Conservation (phyloP, 805 yeast genomes). For the Pichia ethanolica region DNA sequence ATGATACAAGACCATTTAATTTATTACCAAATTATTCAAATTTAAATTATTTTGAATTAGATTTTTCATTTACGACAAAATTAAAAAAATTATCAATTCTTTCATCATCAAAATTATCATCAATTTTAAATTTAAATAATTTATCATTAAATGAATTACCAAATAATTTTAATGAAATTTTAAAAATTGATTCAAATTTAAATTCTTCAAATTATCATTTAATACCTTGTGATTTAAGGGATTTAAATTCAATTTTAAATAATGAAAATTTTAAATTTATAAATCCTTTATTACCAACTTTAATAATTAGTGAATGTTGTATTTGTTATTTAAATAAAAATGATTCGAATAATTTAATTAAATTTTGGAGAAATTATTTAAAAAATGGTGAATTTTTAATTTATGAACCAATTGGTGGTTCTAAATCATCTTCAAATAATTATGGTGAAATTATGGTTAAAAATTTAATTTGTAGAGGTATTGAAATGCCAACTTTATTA, state of each 20-base stretch:
- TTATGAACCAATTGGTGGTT: conserved; percentile 64
- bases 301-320: conserved; percentile 69
- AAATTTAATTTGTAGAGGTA: conserved; percentile 54
- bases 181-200: background rate
- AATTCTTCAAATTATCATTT: conserved; percentile 37
- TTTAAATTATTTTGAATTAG: conserved; percentile 52
- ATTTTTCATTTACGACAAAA: conserved; percentile 47
- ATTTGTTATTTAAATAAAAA: conserved; percentile 57
- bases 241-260: conserved; percentile 11
- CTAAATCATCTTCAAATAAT: conserved; percentile 11
- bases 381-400: conserved; percentile 31
- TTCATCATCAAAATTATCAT: conserved; percentile 15
- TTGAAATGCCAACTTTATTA: conserved; percentile 50
- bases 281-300: conserved; percentile 40
- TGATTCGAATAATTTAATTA: conserved; percentile 38
- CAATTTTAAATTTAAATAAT: background rate
- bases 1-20: conserved; percentile 62
- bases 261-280: conserved; percentile 1
- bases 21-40: conserved; percentile 29
- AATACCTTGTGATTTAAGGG: conserved; percentile 48
- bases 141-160: background rate
- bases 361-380: conserved; percentile 32
- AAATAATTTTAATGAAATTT: conserved; percentile 13
- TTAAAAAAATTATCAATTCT: conserved; percentile 45
- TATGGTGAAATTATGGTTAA: conserved; percentile 65